A percentile compares a stretch with the other conserved stretches of the same genome.
phyloP scores from a whole-genome alignment of 495 filamentous ascomycete species.

The Aspergillus heteromorphus region DNA sequence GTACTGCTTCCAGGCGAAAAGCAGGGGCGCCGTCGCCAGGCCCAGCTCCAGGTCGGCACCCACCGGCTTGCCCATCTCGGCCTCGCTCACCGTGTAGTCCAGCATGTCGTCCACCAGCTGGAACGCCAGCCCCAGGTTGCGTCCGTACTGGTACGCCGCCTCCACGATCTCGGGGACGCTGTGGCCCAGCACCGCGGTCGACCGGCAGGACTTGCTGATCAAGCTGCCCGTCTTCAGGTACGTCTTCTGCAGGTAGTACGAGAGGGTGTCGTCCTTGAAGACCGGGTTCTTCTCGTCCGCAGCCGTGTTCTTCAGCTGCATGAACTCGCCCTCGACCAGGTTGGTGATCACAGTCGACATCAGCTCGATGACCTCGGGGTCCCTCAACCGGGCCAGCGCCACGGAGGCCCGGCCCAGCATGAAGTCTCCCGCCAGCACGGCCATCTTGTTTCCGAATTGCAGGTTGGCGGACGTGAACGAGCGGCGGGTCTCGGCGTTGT shows the following conservation, averaged over 20 bases:
- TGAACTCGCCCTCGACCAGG: slow-evolving; percentile 96
- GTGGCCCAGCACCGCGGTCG: slow-evolving; percentile 78
- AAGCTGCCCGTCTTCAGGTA: slow-evolving; percentile 94
- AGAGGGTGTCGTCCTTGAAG: slow-evolving; percentile 80
- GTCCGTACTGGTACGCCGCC: slow-evolving; percentile 84
- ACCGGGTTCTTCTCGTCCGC: slow-evolving; percentile 74
- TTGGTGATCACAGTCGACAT: slow-evolving; percentile 96
- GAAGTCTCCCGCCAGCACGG: slow-evolving; percentile 93
- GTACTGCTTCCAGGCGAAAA: slow-evolving; percentile 94
- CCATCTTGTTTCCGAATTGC: slow-evolving; percentile 98
- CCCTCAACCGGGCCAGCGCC: slow-evolving; percentile 79
- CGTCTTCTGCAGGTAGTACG: slow-evolving; percentile 98
- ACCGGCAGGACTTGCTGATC: slow-evolving; percentile 92
- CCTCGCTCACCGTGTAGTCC: slow-evolving; percentile 82
- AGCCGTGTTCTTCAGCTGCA: slow-evolving; percentile 96
- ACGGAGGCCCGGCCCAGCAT: slow-evolving; percentile 89
- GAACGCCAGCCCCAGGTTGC: slow-evolving; percentile 89
- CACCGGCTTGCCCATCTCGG: slow-evolving; percentile 87
- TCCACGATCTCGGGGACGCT: slow-evolving; percentile 75
- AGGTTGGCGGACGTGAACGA: slow-evolving; percentile 83
- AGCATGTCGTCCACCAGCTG: slow-evolving; percentile 99
- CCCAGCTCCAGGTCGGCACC: slow-evolving; percentile 93
- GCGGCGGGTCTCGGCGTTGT: slow-evolving; percentile 78
- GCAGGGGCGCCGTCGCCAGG: slow-evolving; percentile 86
- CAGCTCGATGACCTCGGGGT: slow-evolving; percentile 91